Evolutionary conservation across 2,329 filamentous ascomycete species (phyloP).

Genomic region (Fusarium sp.): DNA sequence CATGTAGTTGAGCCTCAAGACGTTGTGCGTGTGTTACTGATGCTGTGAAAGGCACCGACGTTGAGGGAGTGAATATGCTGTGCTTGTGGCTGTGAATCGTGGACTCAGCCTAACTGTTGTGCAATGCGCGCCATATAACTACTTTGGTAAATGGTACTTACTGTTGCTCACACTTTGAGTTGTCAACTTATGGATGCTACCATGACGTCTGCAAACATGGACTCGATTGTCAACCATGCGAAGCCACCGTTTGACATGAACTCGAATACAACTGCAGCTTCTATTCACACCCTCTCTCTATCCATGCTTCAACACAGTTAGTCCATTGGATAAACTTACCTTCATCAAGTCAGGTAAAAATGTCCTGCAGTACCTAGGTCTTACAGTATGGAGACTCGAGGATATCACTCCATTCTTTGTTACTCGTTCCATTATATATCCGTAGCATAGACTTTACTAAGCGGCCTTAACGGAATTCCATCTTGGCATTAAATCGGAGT

Average conservation of each 20-base stretch:
- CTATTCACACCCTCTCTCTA: fast-evolving
- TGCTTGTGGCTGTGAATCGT: background rate
- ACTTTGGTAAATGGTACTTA: background rate
- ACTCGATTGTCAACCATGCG: background rate
- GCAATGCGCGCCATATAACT: background rate
- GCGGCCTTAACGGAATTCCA: background rate
- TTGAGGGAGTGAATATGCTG: background rate
- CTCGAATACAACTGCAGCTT: background rate
- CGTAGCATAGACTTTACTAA: background rate
- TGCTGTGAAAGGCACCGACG: background rate
- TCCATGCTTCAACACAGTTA: background rate
- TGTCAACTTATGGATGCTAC: background rate
- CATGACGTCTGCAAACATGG: background rate
- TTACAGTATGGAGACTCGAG: background rate
- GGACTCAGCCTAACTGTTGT: background rate
- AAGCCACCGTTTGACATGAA: background rate
- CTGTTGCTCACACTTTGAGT: background rate
- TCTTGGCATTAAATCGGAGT: slow-evolving; percentile 7
- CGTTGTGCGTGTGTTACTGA: background rate
- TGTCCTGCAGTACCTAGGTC: no score
- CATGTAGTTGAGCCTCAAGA: background rate
- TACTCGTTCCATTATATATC: background rate
- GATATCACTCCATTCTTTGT: background rate
- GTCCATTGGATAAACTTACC: background rate
- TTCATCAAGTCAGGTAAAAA: no score